A percentile compares a stretch with the other conserved stretches of the same genome.
These are phyloP conservation scores for Penicillium carneum DNA, from an alignment of 2,329 filamentous ascomycete genomes.

Conservation along the genomic window DNA sequence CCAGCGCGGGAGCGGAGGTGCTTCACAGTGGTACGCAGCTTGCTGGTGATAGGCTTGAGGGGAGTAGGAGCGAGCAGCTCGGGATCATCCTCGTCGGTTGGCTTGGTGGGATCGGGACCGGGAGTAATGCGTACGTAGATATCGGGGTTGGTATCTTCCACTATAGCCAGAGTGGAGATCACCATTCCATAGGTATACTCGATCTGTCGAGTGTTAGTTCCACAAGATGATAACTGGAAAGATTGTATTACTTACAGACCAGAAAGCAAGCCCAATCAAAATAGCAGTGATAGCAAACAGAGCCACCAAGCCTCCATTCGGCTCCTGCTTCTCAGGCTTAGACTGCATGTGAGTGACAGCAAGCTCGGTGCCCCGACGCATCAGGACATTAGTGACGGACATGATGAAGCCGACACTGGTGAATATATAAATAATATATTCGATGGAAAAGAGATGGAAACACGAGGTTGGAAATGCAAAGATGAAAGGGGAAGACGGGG, in stretches of 20 bases:
- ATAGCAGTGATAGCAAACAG: slow-evolving; percentile 41
- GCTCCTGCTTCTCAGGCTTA: slow-evolving; percentile 30
- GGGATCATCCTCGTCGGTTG: slow-evolving; percentile 51
- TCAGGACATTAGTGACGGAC: slow-evolving; percentile 39
- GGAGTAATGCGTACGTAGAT: slow-evolving; percentile 61
- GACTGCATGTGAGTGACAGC: slow-evolving; percentile 37
- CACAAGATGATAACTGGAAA: neutral
- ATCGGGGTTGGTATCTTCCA: slow-evolving; percentile 66
- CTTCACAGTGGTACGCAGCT: slow-evolving; percentile 63
- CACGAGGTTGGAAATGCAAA: neutral
- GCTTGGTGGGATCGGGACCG: slow-evolving; percentile 41
- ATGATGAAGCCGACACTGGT: slow-evolving; percentile 30
- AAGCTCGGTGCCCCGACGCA: slow-evolving; percentile 49
- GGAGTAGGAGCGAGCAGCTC: slow-evolving; percentile 55
- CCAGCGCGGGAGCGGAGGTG: slow-evolving; percentile 72
- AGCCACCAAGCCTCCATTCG: slow-evolving; percentile 36
- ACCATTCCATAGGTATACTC: slow-evolving; percentile 68
- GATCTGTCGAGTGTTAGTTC: slow-evolving; percentile 43
- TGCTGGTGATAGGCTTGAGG: slow-evolving; percentile 67
- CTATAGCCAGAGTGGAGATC: slow-evolving; percentile 67
- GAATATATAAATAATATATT: neutral
- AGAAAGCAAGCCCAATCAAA: slow-evolving; percentile 33
- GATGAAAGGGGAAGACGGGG: slow-evolving; percentile 10
- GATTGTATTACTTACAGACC: slow-evolving; percentile 37
- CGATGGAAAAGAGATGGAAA: slow-evolving; percentile 4